Base-by-base conservation (phyloP, 2,329 filamentous ascomycete species). In the Penicillium corylophilum region DNA sequence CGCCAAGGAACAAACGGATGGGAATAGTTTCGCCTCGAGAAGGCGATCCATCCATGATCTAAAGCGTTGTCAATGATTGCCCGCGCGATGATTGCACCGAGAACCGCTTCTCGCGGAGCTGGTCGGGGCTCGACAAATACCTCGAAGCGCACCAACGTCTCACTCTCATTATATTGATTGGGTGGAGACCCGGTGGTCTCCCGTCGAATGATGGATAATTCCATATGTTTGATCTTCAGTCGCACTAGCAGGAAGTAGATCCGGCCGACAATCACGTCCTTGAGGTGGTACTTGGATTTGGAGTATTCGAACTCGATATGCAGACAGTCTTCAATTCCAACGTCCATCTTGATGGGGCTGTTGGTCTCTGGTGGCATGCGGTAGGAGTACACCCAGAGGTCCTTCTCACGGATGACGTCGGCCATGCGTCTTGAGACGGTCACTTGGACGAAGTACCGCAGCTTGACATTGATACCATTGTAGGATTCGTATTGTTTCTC, bases 401-500 rank as follows among this genome's bases (percentile, higher is more conserved):
- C 95, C 82, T 99, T 99, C 77, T 99, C 95, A 64, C 95, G 88
- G 66, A 97, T 90, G 51, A 99, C 93, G 70, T 99, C 94, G 65
- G 91, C 90, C 91, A 99, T 97, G 71, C 94, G 86, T 67, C 94
- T 85, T 46, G 91, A 95, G 43, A 99, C 94, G 31, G 94, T 99
- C 63, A 97, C 94, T 64, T 92, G 89, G 51, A 97, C 87, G 76
- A 97, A 97, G 83, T 99, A 99, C 64, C 94, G 91, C 71, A 99
- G 83, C 80, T 96, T 95, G 67, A 99, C 94, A 71, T 99, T 99
- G 84, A 99, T 99, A 69, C 94, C 94, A 72, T 96, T 95, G 82
- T 99, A 99, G 60, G 92, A 96, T 77, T 99, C 95, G 81, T 99
- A 99, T 74, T 95, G 92, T 81, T 99, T 99, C 82, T 99, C 94